Conservation (phyloP, 108 stramenopile species). For the Mayamaea pseudoterrestris region DNA sequence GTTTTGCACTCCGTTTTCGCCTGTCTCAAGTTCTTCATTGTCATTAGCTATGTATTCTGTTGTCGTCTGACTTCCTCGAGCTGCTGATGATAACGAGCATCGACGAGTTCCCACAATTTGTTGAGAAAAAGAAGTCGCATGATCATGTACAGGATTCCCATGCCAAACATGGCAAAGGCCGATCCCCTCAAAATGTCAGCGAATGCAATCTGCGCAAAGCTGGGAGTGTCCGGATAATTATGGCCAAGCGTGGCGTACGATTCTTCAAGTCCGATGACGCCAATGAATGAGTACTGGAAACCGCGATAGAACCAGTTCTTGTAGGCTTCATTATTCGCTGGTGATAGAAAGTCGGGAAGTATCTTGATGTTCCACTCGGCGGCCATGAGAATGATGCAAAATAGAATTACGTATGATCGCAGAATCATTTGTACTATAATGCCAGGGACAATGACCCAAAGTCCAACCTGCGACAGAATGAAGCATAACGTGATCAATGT, state of each 20-base stretch:
- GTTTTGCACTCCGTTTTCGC: too few species aligned
- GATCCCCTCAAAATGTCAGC: constrained; percentile 32
- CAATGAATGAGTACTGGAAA: constrained; percentile 66
- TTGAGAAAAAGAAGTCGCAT: constrained; percentile 52
- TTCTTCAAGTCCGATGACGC: constrained; percentile 53
- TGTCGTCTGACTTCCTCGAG: too few species aligned
- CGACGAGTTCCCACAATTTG: constrained; percentile 33
- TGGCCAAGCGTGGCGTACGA: constrained; percentile 35
- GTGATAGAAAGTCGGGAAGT: too few species aligned
- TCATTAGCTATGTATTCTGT: too few species aligned
- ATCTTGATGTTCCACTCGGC: background rate
- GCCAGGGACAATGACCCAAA: too few species aligned
- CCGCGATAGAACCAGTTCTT: constrained; percentile 21
- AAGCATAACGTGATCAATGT: too few species aligned
- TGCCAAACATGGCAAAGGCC: constrained; percentile 28
- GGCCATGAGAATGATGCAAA: constrained; percentile 2
- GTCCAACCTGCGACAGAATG: too few species aligned
- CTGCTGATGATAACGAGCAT: constrained; percentile 19
- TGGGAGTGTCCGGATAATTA: constrained; percentile 18
- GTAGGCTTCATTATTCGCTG: background rate
- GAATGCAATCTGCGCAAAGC: constrained; percentile 14
- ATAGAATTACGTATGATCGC: background rate
- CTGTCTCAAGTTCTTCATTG: too few species aligned
- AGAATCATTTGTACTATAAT: too few species aligned
- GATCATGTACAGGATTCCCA: constrained; percentile 43